Evolutionary conservation across 73 alveolate species (phyloP), one percentile per base, ranked within the genome.

Genomic region (Tetrahymena elliotti): DNA sequence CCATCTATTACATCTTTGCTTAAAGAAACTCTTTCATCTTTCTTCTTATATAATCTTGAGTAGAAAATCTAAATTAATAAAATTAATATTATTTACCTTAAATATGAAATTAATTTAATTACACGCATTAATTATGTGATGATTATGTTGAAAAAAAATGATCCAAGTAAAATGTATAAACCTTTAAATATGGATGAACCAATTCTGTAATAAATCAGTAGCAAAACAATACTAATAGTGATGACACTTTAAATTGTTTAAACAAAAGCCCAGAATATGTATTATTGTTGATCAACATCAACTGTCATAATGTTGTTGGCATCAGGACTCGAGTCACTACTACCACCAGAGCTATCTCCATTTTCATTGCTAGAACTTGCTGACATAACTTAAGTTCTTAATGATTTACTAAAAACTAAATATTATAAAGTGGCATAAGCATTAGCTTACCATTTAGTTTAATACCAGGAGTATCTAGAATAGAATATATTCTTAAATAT

Each of bases 1-100:
- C 96, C 96, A 22, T 94, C 96, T 8, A 94, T 94, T 15, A 94
- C 96, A 94, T 94, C 96, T 24, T 94, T 68, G 41, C 95, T 68
- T 35, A 94, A 84, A 27, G 93, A 53, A 34, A 94, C 53, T 92
- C 96, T 94, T n/a, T 52, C 39, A 94, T 94, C 96, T 24, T 94
- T 94, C n/a, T 84, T 31, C 33, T 84, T 93, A 22, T 84, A 88
- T 31, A 93, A 41, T 52, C 35, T 84, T 33, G 93, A n/a, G 52
- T 94, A 94, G 93, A 84, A 94, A 16, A 47, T 38, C 96, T 94
- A 38, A 84, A 38, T 38, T 24, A 18, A 94, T 84, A 35, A 36
- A 39, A 37, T 9, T 3, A 40, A 40, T 83, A 83, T 53, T 18
- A 94, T 40, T 39, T 40, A 10, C 38, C 34, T 27, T 68, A 27